Evolutionary conservation across 1,284 basidiomycete genomes (phyloP).

Genomic region (Cryptococcus depauperatus): DNA sequence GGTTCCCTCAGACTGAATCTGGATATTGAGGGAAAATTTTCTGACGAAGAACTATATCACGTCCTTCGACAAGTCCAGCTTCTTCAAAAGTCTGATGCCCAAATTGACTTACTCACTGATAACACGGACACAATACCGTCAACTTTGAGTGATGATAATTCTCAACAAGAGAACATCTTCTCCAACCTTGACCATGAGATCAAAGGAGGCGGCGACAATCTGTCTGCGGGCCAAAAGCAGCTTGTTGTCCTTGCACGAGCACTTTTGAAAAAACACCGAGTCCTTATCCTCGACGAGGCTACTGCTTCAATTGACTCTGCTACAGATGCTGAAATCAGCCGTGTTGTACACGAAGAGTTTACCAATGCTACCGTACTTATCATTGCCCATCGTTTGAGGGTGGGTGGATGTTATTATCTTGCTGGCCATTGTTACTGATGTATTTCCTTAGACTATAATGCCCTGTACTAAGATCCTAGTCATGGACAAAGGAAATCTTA

Average conservation of each 20-base stretch:
- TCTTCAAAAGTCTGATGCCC: constrained; percentile 10
- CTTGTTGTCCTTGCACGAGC: constrained; percentile 50
- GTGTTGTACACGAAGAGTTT: constrained; percentile 44
- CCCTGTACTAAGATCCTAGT: constrained; percentile 32
- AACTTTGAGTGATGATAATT: not conserved
- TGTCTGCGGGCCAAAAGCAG: constrained; percentile 53
- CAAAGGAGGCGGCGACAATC: constrained; percentile 34
- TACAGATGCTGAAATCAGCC: constrained; percentile 45
- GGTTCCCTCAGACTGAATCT: constrained; percentile 44
- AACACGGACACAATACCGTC: not conserved
- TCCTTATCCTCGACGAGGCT: constrained; percentile 51
- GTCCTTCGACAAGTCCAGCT: constrained; percentile 37
- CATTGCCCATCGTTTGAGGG: constrained; percentile 47
- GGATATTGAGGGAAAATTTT: constrained; percentile 29
- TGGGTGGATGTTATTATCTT: constrained; percentile 5
- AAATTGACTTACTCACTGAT: constrained; percentile 2
- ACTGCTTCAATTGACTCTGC: constrained; percentile 46
- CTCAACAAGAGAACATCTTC: constrained; percentile 19
- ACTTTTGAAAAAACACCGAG: constrained; percentile 45
- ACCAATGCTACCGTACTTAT: constrained; percentile 37
- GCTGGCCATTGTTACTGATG: not conserved
- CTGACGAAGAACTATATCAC: constrained; percentile 28
- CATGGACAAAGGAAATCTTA: constrained; percentile 30
- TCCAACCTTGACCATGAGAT: constrained; percentile 30
- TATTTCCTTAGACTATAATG: constrained; percentile 28